Base-by-base conservation (phyloP, 1,139 yeast species). In the Candida dubliniensis region DNA sequence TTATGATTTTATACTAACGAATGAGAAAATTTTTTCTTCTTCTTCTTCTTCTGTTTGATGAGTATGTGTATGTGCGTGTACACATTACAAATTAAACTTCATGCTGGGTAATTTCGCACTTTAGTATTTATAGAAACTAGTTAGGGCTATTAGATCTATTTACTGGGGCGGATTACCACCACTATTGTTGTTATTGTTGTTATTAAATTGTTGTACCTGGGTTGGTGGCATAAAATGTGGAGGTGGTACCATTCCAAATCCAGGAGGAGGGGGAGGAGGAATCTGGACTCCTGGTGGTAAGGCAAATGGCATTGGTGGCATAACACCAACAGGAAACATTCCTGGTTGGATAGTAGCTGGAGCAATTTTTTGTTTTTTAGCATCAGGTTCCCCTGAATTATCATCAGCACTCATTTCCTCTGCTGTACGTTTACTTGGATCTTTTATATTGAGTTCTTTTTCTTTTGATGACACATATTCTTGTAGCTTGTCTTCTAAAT, bases 401-500 rank as follows among this genome's bases (percentile, higher is more conserved):
- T 49, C 61, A 2, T 41, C 49, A 8, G 50, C 60, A 10, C 56
- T 65, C 8, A 58, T 62, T 4, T 58, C 50, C 40, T 70, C 51
- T 49, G 67, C 66, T 7, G 59, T 47, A 29, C 49, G 36, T 14
- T 57, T 48, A 25, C 45, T 45, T 1, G 76, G 76, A 43, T 72
- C 71, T 44, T 67, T 69, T 30, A 72, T 53, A 1, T 73, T 77
- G 41, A 71, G 60, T 53, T 69, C 73, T 32, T 56, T 56, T 39
- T 70, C 64, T 49, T 77, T 76, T 12, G 64, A 69, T 41, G 76
- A 72, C 9, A 81, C 56, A 52, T 79, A 87, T 31, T 74, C 72
- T 34, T 74, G 64, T 29, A 89, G 73, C 45, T 77, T 73, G 38
- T 68, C 64, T 49, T 79, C 81, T 61, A 82, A 71, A 23, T 77